Evolutionary conservation across 1,284 basidiomycete genomes (phyloP).

Genomic region (Golubevia sp.): DNA sequence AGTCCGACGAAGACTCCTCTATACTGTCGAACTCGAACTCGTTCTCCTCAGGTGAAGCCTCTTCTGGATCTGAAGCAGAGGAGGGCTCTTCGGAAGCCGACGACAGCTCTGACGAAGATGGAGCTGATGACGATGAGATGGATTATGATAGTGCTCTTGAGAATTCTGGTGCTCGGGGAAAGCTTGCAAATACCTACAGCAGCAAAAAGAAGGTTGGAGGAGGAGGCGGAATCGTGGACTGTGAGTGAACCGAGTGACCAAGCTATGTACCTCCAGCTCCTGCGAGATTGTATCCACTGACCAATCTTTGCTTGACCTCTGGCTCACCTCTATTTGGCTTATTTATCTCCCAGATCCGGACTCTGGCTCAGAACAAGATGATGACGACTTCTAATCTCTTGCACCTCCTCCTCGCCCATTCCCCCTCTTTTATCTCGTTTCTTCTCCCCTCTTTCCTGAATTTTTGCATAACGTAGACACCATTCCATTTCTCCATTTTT

Average conservation of each 20-base stretch:
- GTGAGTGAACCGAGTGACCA: background rate
- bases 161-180: too few relatives aligned
- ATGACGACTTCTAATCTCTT: slow-evolving; percentile 5
- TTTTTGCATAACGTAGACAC: too few relatives aligned
- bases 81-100: too few relatives aligned
- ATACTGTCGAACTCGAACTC: background rate
- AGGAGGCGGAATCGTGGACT: slow-evolving; percentile 10
- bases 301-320: too few relatives aligned
- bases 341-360: background rate
- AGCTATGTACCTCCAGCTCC: too few relatives aligned
- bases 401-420: too few relatives aligned
- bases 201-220: slow-evolving; percentile 1
- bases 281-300: too few relatives aligned
- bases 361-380: slow-evolving; percentile 10
- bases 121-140: background rate
- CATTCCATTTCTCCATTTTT: too few relatives aligned
- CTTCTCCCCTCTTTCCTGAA: too few relatives aligned
- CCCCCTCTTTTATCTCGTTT: too few relatives aligned
- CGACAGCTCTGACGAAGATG: background rate
- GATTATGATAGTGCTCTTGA: background rate
- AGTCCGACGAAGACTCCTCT: background rate
- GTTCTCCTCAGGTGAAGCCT: background rate
- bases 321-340: too few relatives aligned
- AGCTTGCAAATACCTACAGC: too few relatives aligned
- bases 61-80: background rate